Base-by-base conservation (phyloP, 129 eudicot species). In the Gnaphalium uliginosum region DNA sequence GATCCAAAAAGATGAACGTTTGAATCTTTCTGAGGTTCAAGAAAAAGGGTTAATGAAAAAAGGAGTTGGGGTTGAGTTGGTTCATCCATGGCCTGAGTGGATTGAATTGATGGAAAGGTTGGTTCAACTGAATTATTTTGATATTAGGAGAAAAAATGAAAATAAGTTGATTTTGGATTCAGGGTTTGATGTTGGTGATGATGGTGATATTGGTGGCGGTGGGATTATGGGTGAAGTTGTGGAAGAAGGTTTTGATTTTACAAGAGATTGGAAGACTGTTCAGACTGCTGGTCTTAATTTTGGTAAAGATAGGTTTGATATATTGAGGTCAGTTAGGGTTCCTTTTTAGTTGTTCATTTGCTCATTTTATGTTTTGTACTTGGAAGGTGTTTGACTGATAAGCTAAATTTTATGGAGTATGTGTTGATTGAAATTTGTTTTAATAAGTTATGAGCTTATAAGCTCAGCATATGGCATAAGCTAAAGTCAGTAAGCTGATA, bases 11-110 rank as follows among this genome's bases (percentile, higher is more conserved):
- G 68, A 39, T 19, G 56, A 61, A 27, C 23, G 10, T 24, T 33
- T 4, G 39, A 62, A 70, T 19, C 76, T 30, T 59, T 77, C 25
- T 21, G 39, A 79, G 72, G 73, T 69, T 41, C 61, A 75, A 73
- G 72, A 57, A 68, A 76, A 62, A 50, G 79, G 78, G 66, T 54
- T 51, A 72, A 22, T 54, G 81, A 51, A 7, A 15, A 85, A 80
- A 68, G 87, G 58, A 76, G 87, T 94, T 56, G 68, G 46, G 22
- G 68, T 63, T 58, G 92, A 91, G 82, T 13, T 95, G 86, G 96
- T 86, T 63, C 99, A 95, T 68, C 99, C 97, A 50, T 95, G 99
- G 99, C 84, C 86, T 23, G 99, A 95, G 76, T 95, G 99, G 99
- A 76, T 95, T 33, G 97, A 85, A 69, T 82, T 95, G 79, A 91